Conservation (phyloP, 2,329 filamentous ascomycete genomes). For the Apiospora sp. region DNA sequence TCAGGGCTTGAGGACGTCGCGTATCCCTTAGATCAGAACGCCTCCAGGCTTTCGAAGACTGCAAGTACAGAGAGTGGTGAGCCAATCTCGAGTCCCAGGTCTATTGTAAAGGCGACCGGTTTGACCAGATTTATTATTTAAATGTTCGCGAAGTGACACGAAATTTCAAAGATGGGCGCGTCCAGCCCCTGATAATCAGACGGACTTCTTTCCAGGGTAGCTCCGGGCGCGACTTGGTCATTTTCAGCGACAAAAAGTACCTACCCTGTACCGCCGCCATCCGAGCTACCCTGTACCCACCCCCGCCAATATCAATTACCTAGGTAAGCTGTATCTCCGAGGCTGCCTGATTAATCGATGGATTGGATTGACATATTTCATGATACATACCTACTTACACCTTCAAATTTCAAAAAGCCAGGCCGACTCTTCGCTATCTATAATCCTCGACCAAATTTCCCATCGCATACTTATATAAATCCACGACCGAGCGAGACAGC, state of each 20-base stretch:
- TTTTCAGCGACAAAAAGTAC: neutral
- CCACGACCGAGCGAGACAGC: neutral
- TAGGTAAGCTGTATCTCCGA: too few species aligned
- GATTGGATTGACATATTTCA: neutral
- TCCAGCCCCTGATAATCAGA: slow-evolving; percentile 11
- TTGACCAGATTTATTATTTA: neutral
- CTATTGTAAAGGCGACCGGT: neutral
- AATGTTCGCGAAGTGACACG: neutral
- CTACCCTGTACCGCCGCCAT: neutral
- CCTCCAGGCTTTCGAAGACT: neutral
- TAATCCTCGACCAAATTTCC: neutral
- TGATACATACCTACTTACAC: neutral
- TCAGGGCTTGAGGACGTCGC: neutral
- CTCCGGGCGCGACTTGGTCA: slow-evolving; percentile 13
- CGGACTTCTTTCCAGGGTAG: slow-evolving; percentile 19
- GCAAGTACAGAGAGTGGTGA: neutral
- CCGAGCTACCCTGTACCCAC: slow-evolving; percentile 8
- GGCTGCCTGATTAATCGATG: too few species aligned
- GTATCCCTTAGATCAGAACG: neutral
- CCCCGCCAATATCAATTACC: neutral
- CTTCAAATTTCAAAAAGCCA: neutral
- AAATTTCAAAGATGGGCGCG: neutral
- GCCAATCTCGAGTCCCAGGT: neutral
- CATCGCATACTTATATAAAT: neutral
- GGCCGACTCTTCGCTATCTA: neutral